phyloP scores from a whole-genome alignment of 2,329 filamentous ascomycete species.

The Fusarium hostae region DNA sequence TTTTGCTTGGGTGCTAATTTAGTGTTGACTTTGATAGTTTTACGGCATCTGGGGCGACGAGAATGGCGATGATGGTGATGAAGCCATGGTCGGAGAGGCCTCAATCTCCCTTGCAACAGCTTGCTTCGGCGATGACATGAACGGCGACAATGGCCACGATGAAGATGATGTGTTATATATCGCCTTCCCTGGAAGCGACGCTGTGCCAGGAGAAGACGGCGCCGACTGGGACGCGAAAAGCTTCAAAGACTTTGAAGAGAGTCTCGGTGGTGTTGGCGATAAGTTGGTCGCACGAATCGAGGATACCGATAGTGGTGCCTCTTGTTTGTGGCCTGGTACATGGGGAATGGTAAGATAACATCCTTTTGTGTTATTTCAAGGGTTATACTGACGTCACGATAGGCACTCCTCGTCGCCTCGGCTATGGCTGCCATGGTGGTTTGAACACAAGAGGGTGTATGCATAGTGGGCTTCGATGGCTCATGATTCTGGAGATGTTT shows the following conservation, averaged over 20 bases:
- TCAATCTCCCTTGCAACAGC: slow-evolving; percentile 67
- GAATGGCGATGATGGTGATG: slow-evolving; percentile 63
- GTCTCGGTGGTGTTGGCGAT: slow-evolving; percentile 63
- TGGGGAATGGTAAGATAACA: slow-evolving; percentile 5
- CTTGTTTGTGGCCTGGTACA: slow-evolving; percentile 10
- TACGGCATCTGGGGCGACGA: slow-evolving; percentile 72
- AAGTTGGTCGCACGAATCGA: slow-evolving; percentile 56
- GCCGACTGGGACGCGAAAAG: slow-evolving; percentile 66
- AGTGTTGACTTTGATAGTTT: slow-evolving; percentile 48
- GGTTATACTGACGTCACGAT: slow-evolving; percentile 8
- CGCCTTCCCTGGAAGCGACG: slow-evolving; percentile 66
- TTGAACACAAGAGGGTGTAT: slow-evolving; percentile 39
- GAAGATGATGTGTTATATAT: slow-evolving; percentile 70
- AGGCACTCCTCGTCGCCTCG: slow-evolving; percentile 41
- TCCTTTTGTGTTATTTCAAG: not conserved
- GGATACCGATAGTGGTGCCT: slow-evolving; percentile 19
- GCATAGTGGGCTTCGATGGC: not conserved
- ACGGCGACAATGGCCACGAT: slow-evolving; percentile 66
- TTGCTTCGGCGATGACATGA: slow-evolving; percentile 65
- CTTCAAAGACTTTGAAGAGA: slow-evolving; percentile 63
- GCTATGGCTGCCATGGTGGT: slow-evolving; percentile 41
- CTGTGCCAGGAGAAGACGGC: slow-evolving; percentile 64
- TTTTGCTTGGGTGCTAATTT: fast-evolving
- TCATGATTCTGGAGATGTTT: not conserved
- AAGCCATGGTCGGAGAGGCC: slow-evolving; percentile 65